Percentiles rank a stretch among this genome's conserved stretches.
These are phyloP conservation scores for Filobasidium uniguttulatum DNA, from an alignment of 1,284 basidiomycete genomes.

Conservation along the genomic window DNA sequence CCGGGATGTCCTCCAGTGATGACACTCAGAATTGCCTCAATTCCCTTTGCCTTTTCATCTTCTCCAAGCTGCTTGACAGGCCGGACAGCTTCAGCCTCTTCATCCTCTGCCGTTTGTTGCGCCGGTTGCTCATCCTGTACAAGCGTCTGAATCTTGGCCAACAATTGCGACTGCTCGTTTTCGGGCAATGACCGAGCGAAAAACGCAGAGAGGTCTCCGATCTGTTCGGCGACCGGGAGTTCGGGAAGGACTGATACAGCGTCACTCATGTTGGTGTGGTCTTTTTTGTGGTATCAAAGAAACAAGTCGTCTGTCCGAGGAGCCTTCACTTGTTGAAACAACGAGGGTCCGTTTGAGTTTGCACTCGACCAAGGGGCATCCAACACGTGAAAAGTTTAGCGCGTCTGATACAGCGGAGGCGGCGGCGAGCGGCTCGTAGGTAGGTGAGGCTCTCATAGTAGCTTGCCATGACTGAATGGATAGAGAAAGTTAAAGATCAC, in stretches of 20 bases:
- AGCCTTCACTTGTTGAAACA: too few species aligned
- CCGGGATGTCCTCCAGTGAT: slow-evolving; percentile 22
- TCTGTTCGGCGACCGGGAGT: slow-evolving; percentile 59
- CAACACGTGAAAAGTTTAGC: too few species aligned
- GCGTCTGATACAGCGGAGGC: too few species aligned
- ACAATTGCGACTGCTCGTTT: slow-evolving; percentile 43
- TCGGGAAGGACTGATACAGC: slow-evolving; percentile 74
- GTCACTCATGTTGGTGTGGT: slow-evolving; percentile 43
- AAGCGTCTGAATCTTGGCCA: slow-evolving; percentile 7
- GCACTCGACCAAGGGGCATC: too few species aligned
- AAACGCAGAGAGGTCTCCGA: slow-evolving; percentile 66
- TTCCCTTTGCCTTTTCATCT: slow-evolving; percentile 35
- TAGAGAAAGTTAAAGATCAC: too few species aligned
- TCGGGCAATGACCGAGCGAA: slow-evolving; percentile 54
- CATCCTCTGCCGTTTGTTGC: slow-evolving; percentile 46
- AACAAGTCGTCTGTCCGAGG: too few species aligned
- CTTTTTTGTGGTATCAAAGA: not conserved
- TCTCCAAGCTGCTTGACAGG: slow-evolving; percentile 47
- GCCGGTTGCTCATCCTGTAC: slow-evolving; percentile 46
- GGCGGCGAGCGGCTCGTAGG: too few species aligned
- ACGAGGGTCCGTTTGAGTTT: too few species aligned
- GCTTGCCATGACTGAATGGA: too few species aligned
- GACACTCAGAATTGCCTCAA: slow-evolving; percentile 25
- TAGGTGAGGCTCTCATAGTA: too few species aligned
- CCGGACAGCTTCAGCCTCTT: slow-evolving; percentile 46